Base-by-base conservation (phyloP, 1,139 yeast species). In the Hyphopichia burtonii region DNA sequence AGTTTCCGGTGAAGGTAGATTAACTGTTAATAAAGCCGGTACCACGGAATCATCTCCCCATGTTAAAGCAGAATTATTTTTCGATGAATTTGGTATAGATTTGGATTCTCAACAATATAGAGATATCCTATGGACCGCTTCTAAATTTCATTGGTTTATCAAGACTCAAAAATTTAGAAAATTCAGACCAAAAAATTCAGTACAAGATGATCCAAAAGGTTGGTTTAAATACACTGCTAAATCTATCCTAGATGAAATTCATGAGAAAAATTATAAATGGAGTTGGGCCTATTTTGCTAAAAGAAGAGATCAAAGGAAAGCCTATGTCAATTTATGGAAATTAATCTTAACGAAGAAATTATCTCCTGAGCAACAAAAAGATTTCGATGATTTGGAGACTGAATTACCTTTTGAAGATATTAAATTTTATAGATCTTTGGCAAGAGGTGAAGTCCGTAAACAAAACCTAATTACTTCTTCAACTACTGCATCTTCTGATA, bases 171-270 rank as follows among this genome's bases (percentile, higher is more conserved):
- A 82, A 55, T 91, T 83, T 58, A 79, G 89, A 51, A 80, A 76
- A 47, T 71, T 76, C 42, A 78, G 94, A 50, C 99, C 99, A 1
- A 64, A 63, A 30, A 71, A 65, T 3, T 40, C 86, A 0, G 79
- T 83, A 2, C 58, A 69, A 38, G 86, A 89, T 38, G 79, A 83
- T 49, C 96, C 98, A 0, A 69, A 63, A 40, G 82, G 78, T 34
- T 94, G 99, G 99, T 80, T 93, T 53, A 65, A 70, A 49, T 94
- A 86, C 59, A 86, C 93, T 2, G 94, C 87, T 0, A 66, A 76
- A 23, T 82, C 88, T 15, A 86, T 93, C 2, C 66, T 80, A 40
- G 72, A 80, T 45, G 96, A 90, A 58, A 83, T 94, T 31, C 96
- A 86, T 52, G 93, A 88, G 48, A 80, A 76, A 52, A 81, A 87